Base-by-base conservation (phyloP, 768 basidiomycete genomes). In the Chalciporus chontae region DNA sequence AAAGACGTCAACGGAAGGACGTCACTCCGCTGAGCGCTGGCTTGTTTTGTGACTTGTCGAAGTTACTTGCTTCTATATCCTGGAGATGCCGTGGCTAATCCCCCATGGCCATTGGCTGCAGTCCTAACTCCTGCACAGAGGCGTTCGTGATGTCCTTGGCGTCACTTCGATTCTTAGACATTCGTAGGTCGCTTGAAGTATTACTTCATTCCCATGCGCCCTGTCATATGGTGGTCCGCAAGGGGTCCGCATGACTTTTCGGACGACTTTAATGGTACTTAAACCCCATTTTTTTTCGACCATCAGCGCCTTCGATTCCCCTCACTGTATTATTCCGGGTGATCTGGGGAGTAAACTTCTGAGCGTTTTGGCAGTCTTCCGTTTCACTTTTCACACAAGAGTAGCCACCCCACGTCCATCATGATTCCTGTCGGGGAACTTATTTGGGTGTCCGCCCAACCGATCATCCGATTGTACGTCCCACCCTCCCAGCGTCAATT, bases 401-500 rank as follows among this genome's bases (percentile, higher is more conserved):
- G 14, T 14, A 34, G 5, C 15, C 14, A 7, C 32, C 15, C n/a
- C 17, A n/a, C 34, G 5, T 11, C 17, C 41, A n/a, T 26, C 44
- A 65, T 65, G 64, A 51, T 65, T 34, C 31, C 73, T 36, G 55
- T 63, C 11, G 75, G 80, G 11, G 67, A 74, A 13, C 67, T 85
- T 46, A 78, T 85, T 44, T 85, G 84, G 83, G 73, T 81, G 23
- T 82, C 84, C 18, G 71, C 73, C 40, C 71, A 80, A 47, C 83
- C 83, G 3, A 66, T 85, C 40, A 69, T 84, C 48, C 74, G 82
- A 55, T 63, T 85, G 83, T 83, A 60, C 49, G 79, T 66, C 41
- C n/a, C 19, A 53, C 21, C 37, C 26, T 42, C 32, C 44, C 41
- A 36, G 47, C 31, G 44, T 4, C 15, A 18, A 31, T 13, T 11